Base-by-base conservation (phyloP, 2,329 filamentous ascomycete genomes). In the Teratosphaeria zuluensis region DNA sequence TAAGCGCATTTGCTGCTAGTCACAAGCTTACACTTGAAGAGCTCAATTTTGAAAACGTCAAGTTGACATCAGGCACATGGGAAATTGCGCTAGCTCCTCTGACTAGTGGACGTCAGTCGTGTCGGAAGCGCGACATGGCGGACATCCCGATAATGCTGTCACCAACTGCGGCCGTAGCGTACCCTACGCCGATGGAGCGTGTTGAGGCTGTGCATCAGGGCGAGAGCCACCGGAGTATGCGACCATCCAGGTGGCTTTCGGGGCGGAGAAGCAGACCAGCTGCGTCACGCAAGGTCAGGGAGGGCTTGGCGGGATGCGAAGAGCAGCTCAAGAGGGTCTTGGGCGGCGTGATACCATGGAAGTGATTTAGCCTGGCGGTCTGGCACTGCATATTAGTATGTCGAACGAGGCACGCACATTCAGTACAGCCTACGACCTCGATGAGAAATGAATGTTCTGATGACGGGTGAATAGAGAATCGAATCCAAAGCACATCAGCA, bases 71-170 rank as follows among this genome's bases (percentile, higher is more conserved):
- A 61, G 90, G 88, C 31, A 86, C 79, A 59, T 95, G 90, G 90
- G 87, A 94, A 59, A 86, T 91, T 32, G 90, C 89, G 0, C 80
- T 95, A n/a, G 83, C 84, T 46, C 87, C 88, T 1, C 76, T 95
- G 58, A 84, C 81, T 14, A 16, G 19, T 48, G n/a, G 19, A 2
- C 8, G 16, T 21, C 8, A 24, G 11, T 31, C 16, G 6, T 14
- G 38, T 11, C 52, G 57, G 6, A 51, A n/a, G 4, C 61, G 65
- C 3, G 55, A 56, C 12, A 61, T 59, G 11, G 68, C 64, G 4
- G 65, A 69, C 2, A 69, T 71, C 21, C 69, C 69, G 1, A 71
- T 71, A 63, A 71, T 71, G 68, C 66, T 71, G n/a, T 64, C 66
- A 7, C 69, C 68, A 3, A 62, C 63, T 30, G 56, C 62, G 16